Base-by-base conservation (phyloP, 1,284 basidiomycete species). In the Ceratobasidium sp. region DNA sequence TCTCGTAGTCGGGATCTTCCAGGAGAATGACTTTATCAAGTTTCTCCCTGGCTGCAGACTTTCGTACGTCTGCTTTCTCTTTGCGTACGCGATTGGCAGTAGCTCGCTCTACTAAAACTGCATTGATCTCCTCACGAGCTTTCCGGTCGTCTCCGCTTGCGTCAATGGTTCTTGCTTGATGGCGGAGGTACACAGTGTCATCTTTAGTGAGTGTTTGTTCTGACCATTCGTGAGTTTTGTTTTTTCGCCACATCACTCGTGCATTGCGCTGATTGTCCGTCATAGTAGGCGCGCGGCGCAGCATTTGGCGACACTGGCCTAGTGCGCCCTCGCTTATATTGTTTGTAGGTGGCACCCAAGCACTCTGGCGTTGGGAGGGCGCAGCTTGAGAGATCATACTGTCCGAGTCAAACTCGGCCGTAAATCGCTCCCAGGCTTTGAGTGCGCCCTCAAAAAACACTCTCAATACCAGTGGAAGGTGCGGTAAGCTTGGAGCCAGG, bases 381-480 rank as follows among this genome's bases (percentile, higher is more conserved):
- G 59, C 54, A 1, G 48, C 61, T 20, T 48, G 23, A 23, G 10
- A 59, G 20, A 78, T 78, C 0, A 48, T n/a, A 10, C 57, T 38
- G 0, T 46, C 69, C 0, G 68, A 33, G 1, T 54, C 59, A 26
- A 73, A 78, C 28, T 78, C 77, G 1, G 50, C 10, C 1, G 68
- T 78, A 42, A 78, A 78, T 33, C 61, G 57, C 40, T 68, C 69
- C 77, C 67, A 71, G 10, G 69, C 44, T 23, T 42, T 28, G 12
- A 64, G 59, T 33, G 77, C 68, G 3, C 69, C 77, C 13, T 73
- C 12, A 56, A 71, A 78, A 70, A 71, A 78, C 52, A 50, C 77
- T 9, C 56, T 1, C 6, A 78, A n/a, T 9, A 26, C 20, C 6
- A 52, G 10, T 9, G 26, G 12, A 9, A 78, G 57, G 23, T 78